Base-by-base conservation (phyloP, 176 grass and related monocot species). In the Zoysia japonica region DNA sequence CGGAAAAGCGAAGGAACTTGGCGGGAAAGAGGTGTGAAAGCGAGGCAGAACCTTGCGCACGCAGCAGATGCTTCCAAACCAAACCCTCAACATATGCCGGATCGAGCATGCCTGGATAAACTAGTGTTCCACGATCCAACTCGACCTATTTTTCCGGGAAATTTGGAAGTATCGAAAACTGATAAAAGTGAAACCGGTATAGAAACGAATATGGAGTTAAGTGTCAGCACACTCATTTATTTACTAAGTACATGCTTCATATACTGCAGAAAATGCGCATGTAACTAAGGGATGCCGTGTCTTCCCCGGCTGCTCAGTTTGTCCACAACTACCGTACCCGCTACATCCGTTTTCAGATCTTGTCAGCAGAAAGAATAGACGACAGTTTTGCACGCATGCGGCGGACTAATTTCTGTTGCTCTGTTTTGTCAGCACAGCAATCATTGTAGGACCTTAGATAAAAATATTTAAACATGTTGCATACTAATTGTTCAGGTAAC, bases 261-360 rank as follows among this genome's bases (percentile, higher is more conserved):
- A 39, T 9, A 16, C 56, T 13, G 3, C 71, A 19, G 61, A 43
- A 61, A 57, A 8, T 19, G 17, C 1, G 17, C 4, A 59, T 41
- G 9, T 74, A 52, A 11, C 10, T 7, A 52, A 35, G 36, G 20
- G 68, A 65, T 65, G 57, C 50, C 68, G 78, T 83, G 54, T 80
- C 67, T 67, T 67, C n/a, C 50, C 37, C 38, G 78, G 52, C 67
- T 72, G 9, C 61, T 88, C 61, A 73, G 74, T 62, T 84, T 79
- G 80, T 63, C 69, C 70, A 63, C 70, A 67, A 55, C 67, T 10
- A 61, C 57, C 55, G 71, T 57, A 17, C 37, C 79, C 44, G 16
- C 67, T 60, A 59, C 47, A 70, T 64, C 63, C 76, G 69, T 65
- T 65, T 51, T 69, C 62, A 63, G 54, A 36, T 57, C 77, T 52